Base-by-base conservation (phyloP, 1,139 yeast genomes). In the Saccharomyces pastorianus region DNA sequence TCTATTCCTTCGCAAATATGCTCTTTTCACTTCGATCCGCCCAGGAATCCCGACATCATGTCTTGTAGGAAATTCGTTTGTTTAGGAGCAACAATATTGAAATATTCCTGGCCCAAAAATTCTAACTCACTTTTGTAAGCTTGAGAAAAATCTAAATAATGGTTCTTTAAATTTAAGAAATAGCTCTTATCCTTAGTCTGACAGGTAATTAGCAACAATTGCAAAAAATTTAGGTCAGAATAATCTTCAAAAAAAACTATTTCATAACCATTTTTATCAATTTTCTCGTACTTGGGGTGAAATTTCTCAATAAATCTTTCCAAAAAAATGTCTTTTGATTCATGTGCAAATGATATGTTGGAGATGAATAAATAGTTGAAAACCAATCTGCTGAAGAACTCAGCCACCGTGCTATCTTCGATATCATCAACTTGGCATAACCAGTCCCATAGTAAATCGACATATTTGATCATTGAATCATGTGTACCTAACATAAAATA, bases 41-140 rank as follows among this genome's bases (percentile, higher is more conserved):
- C 78, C 46, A 88, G 77, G 54, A 90, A 75, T 32, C 90, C 89
- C 25, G 95, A 84, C 96, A 91, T 88, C 75, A 91, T 77, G 64
- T 85, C 89, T 62, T 89, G 93, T 64, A 91, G 73, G 75, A 88
- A 76, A 66, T 89, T 88, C 17, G 77, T 77, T 55, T 80, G 84
- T 51, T 78, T 80, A 52, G 77, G 81, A 11, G 80, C 75, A 17
- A 79, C 71, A 48, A 84, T 80, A 13, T 85, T 87, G 61, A 83
- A 84, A 64, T 78, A 81, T 6, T 71, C 64, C 59, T 72, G 73
- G 41, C 85, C 88, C 55, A 85, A 67, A 53, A 76, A 79, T 49
- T 79, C 82, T 46, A 80, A 72, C 11, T 81, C 76, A 2, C 71
- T 71, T 20, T 67, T 55, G 34, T 79, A 71, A 23, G 70, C 61